Evolutionary conservation across 768 basidiomycete species (phyloP), one percentile per base, ranked within the genome.

Genomic region (Crassisporium funariophilum): DNA sequence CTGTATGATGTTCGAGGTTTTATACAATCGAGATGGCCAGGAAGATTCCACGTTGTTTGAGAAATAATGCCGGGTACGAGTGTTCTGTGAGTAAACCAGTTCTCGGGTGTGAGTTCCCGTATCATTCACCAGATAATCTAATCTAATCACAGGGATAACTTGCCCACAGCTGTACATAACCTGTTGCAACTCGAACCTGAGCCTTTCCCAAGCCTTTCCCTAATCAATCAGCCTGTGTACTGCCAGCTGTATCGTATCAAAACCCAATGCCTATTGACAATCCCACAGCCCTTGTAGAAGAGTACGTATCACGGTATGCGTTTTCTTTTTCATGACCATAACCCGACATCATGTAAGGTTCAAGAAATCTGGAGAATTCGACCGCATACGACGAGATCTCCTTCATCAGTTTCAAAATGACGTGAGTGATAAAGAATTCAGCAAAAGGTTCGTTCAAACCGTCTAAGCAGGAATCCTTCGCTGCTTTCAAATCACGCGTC

Each of bases 331-430:
- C 37, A 31, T 10, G 29, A 22, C 21, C 36, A 31, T 22, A 37
- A 15, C 36, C 25, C 34, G 24, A 29, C n/a, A 13, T 29, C 35
- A 50, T 24, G 23, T 35, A 54, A 89, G 87, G 56, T 89, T 88
- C 71, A 88, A 89, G 65, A 84, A 83, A 56, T 86, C 85, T 9
- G 87, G 86, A 21, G 85, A 89, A 66, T 88, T 88, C 54, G 86
- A 89, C 54, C 79, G 83, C 17, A 60, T 88, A 51, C 76, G 87
- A 39, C 77, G 79, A 40, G 81, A 88, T 63, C 67, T 90, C 17
- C 62, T 88, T 27, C 57, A 72, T 5, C 71, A 82, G 56, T 86
- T 87, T 62, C 78, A 81, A 55, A 74, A 70, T 54, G 77, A 81
- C 57, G 86, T 87, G 63, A 49, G 80, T 69, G 29, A 10, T n/a